Evolutionary conservation across 805 yeast genomes (phyloP).

Genomic region (Teunomyces funiuensis): DNA sequence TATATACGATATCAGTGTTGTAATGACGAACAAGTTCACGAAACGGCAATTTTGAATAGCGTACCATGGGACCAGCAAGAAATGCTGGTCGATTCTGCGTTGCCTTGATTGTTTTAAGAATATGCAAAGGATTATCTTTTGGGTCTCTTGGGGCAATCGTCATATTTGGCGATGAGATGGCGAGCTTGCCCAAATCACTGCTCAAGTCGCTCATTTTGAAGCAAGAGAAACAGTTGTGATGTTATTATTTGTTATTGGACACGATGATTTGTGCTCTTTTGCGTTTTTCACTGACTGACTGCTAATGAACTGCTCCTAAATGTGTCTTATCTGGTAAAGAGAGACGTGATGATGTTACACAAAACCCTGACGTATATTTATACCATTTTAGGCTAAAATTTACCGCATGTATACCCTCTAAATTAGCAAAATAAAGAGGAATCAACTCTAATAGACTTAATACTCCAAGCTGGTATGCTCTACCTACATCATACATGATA

Average conservation of each 20-base stretch:
- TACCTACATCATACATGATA: no score
- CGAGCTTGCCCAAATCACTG: not conserved
- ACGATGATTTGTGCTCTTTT: not conserved
- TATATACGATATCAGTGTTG: slow-evolving; percentile 78
- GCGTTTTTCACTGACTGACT: not conserved
- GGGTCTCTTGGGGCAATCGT: slow-evolving; percentile 19
- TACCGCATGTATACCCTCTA: no score
- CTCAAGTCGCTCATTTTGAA: not conserved
- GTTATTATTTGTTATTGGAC: not conserved
- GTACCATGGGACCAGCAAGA: slow-evolving; percentile 88
- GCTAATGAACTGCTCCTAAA: not conserved
- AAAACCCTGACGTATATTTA: slow-evolving; percentile 3
- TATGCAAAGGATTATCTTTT: slow-evolving; percentile 32
- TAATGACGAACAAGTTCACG: slow-evolving; percentile 72
- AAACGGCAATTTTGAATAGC: slow-evolving; percentile 92
- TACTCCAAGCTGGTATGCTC: no score
- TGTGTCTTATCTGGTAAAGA: not conserved
- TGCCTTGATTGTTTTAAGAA: slow-evolving; percentile 25
- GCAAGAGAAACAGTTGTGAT: not conserved
- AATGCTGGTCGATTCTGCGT: slow-evolving; percentile 35
- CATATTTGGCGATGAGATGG: not conserved
- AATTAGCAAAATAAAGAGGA: no score
- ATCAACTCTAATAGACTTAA: no score
- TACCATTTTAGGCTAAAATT: not conserved
- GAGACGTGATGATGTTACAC: slow-evolving; percentile 1